Conservation (phyloP, 1,284 basidiomycete species). For the Ceratobasidium sp. region DNA sequence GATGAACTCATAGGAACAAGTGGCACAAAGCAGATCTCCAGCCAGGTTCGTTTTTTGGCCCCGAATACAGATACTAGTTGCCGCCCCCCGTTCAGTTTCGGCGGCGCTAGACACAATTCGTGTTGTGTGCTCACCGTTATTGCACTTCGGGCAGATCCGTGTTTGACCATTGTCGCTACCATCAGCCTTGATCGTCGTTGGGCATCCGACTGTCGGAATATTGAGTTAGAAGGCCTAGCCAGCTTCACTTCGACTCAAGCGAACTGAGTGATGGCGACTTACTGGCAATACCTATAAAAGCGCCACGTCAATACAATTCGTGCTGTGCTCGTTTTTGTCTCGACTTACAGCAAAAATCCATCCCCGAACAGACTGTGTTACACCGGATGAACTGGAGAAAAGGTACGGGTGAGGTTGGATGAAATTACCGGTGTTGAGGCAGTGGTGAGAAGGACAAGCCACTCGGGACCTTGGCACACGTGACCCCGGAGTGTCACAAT, state of each 20-base stretch:
- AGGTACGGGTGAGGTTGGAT: neutral
- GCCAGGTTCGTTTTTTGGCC: constrained; percentile 42
- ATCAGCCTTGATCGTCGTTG: constrained; percentile 23
- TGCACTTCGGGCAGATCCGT: constrained; percentile 33
- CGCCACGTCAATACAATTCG: neutral
- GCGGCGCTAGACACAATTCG: neutral
- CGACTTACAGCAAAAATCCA: constrained; percentile 41
- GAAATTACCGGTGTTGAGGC: constrained; percentile 15
- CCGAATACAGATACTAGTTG: constrained; percentile 30
- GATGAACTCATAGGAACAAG: constrained; percentile 38
- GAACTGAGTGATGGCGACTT: constrained; percentile 28
- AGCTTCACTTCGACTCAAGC: neutral
- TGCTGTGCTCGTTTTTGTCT: neutral
- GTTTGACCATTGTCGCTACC: constrained; percentile 42
- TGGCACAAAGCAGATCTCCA: constrained; percentile 42
- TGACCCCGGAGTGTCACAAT: neutral
- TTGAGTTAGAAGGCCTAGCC: neutral
- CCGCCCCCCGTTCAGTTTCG: neutral
- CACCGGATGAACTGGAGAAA: neutral
- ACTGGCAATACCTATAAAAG: constrained; percentile 30
- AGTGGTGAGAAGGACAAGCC: constrained; percentile 24
- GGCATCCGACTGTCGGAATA: constrained; percentile 36
- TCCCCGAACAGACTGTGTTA: neutral
- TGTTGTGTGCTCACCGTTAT: constrained; percentile 23
- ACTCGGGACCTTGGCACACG: constrained; percentile 1